phyloP scores from a whole-genome alignment of 352 stramenopile genomes.

The Phytophthora foliorum region DNA sequence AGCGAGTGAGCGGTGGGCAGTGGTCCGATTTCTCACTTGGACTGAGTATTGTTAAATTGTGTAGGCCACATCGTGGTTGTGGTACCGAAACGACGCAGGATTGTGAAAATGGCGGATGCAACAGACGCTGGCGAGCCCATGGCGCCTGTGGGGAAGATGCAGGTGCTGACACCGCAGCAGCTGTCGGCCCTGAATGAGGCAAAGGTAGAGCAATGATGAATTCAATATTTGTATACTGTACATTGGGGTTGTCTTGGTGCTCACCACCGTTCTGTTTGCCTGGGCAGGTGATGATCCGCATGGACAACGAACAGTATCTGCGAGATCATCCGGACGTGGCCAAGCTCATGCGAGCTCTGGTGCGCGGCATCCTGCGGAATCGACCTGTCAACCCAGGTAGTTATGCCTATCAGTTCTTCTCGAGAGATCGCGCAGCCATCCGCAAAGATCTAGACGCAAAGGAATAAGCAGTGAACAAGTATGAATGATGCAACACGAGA shows the following conservation, averaged over 20 bases:
- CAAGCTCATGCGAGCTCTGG: conserved; percentile 66
- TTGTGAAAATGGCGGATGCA: conserved; percentile 17
- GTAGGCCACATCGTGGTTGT: conserved; percentile 12
- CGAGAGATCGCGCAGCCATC: conserved; percentile 42
- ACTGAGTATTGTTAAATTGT: conserved; percentile 20
- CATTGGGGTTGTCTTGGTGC: background rate
- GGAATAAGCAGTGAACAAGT: conserved; percentile 32
- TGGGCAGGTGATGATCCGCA: conserved; percentile 73
- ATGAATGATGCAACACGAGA: conserved; percentile 1
- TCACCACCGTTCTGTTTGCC: conserved; percentile 8
- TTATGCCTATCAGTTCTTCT: conserved; percentile 72
- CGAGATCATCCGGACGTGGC: conserved; percentile 67
- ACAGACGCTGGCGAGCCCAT: background rate
- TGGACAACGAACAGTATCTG: conserved; percentile 85
- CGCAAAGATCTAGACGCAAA: conserved; percentile 59
- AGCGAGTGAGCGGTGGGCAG: conserved; percentile 32
- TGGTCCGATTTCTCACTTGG: conserved; percentile 24
- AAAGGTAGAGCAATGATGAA: conserved; percentile 43
- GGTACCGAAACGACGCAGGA: conserved; percentile 31
- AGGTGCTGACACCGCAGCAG: conserved; percentile 72
- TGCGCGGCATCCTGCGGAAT: conserved; percentile 67
- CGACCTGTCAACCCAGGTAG: conserved; percentile 56
- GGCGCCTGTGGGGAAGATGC: conserved; percentile 50
- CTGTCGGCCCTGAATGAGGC: conserved; percentile 73
- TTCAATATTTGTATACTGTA: background rate